Evolutionary conservation across 1,139 yeast genomes (phyloP), one percentile per base, ranked within the genome.

Genomic region (Candida tetrigidarum): DNA sequence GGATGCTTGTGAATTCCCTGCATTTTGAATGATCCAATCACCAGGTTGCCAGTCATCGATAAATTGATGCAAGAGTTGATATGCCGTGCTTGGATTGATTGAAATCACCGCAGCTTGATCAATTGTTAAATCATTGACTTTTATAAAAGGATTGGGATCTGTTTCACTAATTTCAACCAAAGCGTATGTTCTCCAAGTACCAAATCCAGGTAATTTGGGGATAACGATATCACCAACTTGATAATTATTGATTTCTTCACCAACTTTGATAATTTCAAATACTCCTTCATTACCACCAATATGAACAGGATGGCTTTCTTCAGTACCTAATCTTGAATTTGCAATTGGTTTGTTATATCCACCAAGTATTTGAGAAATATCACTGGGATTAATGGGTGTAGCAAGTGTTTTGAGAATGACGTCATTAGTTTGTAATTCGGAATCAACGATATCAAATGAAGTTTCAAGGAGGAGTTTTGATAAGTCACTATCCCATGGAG

Each of bases 361-460:
- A n/a, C 97, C 97, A 60, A 87, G 91, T 52, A 92, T 74, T 66
- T 91, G 97, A 59, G 88, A 88, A 62, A 90, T 76, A 60, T 92
- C 98, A 0, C 96, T 86, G 0, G 98, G 98, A 59, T 92, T 92
- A 51, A 92, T 78, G 3, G 98, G 97, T 44, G 90, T 80, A 0
- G 96, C 97, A 44, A 91, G 65, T 7, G 86, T 66, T 57, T 76
- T 69, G 30, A 83, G 65, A 18, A 83, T 64, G 15, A 83, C 73
- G 44, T 81, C 71, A 43, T 69, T 59, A 26, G 67, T 59, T 35
- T 62, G 60, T 18, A 71, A 60, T 7, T 61, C 57, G 35, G 66
- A 59, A 29, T 71, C 69, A 38, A 67, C 69, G 39, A 81, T 66
- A 16, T 68, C 64, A 55, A 48, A 59, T 1, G 39, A 39, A 12